A percentile compares a stretch with the other conserved stretches of the same genome.
Evolutionary conservation across 805 yeast species (phyloP).

Genomic region (Metschnikowia santaceciliae): DNA sequence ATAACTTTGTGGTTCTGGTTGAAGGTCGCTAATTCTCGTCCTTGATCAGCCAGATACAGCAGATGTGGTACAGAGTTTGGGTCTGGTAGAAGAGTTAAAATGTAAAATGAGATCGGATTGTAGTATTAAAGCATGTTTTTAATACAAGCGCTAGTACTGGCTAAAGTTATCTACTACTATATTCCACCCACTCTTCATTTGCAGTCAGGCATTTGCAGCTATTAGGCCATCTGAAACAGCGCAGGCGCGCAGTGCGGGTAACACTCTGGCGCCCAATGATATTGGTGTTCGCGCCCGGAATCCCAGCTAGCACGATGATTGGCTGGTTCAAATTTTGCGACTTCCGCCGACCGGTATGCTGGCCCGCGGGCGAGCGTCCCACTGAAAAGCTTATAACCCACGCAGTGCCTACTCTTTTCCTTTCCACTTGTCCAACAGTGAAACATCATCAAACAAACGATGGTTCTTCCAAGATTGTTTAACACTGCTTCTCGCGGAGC

Average conservation of each 20-base stretch:
- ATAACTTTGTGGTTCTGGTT: no score
- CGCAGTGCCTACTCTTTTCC: conserved; percentile 14
- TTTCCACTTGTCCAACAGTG: conserved; percentile 17
- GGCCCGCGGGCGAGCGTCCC: conserved; percentile 17
- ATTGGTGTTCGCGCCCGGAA: conserved; percentile 21
- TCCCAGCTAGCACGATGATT: conserved; percentile 21
- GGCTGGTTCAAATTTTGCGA: conserved; percentile 15
- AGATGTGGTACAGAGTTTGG: no score
- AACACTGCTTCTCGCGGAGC: conserved; percentile 73
- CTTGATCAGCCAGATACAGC: no score
- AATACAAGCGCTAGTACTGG: no score
- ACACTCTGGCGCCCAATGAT: conserved; percentile 24
- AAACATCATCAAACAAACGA: conserved; percentile 26
- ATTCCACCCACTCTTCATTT: not conserved
- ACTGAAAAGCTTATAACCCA: conserved; percentile 18
- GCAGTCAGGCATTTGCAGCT: not conserved
- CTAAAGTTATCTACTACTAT: not conserved
- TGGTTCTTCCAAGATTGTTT: conserved; percentile 56
- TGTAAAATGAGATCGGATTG: no score
- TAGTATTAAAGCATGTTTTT: no score
- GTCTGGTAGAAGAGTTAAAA: no score
- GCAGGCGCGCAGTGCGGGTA: conserved; percentile 15
- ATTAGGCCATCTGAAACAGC: not conserved
- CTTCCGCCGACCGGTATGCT: conserved; percentile 20
- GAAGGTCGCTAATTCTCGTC: no score